phyloP scores from a whole-genome alignment of 164 flowering plant species.

The Hamamelis virginiana region DNA sequence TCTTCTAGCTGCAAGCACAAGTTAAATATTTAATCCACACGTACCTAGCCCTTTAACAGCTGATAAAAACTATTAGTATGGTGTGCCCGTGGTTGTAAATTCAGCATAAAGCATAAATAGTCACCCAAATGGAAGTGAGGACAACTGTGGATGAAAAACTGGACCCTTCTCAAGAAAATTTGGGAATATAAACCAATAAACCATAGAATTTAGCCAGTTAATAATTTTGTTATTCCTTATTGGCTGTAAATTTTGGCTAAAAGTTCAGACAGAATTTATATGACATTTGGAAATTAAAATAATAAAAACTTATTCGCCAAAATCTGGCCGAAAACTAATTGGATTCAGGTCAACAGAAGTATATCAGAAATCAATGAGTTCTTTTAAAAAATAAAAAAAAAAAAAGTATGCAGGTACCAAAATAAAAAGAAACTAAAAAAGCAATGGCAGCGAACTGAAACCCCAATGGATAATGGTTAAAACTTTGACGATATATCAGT shows the following conservation, averaged over 20 bases:
- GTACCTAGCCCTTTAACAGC: neutral
- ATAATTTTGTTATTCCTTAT: neutral
- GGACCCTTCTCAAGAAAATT: neutral
- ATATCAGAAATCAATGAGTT: too few species aligned
- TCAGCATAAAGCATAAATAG: neutral
- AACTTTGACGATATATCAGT: neutral
- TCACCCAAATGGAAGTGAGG: neutral
- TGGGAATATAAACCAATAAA: neutral
- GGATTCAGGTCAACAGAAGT: too few species aligned
- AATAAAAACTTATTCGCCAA: too few species aligned
- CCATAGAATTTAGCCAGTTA: neutral
- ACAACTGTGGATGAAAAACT: neutral
- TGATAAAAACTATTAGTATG: neutral
- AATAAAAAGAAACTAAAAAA: too few species aligned
- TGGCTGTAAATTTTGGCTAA: neutral
- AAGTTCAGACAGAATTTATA: neutral
- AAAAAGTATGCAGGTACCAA: too few species aligned
- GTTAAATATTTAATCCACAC: neutral
- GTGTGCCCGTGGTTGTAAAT: neutral
- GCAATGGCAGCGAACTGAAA: neutral
- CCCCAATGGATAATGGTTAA: neutral
- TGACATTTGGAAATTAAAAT: neutral
- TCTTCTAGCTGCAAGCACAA: constrained; percentile 52
- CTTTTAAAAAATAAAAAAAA: too few species aligned
- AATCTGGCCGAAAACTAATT: too few species aligned